Evolutionary conservation across 129 eudicot genomes (phyloP).

Genomic region (Artemisia tridentata): DNA sequence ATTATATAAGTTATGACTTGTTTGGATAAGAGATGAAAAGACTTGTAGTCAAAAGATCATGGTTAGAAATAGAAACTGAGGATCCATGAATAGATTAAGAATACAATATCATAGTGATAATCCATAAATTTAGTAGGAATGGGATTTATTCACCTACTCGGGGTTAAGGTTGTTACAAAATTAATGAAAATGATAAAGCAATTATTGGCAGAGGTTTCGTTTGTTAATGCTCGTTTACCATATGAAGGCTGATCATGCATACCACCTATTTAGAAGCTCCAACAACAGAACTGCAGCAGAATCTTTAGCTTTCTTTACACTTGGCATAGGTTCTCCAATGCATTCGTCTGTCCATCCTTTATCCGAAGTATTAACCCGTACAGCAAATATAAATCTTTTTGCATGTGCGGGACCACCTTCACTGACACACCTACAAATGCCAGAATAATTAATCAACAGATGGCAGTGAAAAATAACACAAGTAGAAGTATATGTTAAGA

Average conservation of each 20-base stretch:
- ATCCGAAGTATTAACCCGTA: conserved; percentile 84
- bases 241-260: conserved; percentile 27
- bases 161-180: too few relatives aligned
- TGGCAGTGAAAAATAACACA: not conserved
- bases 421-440: conserved; percentile 62
- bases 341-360: conserved; percentile 98
- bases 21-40: too few relatives aligned
- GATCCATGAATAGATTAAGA: too few relatives aligned
- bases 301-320: conserved; percentile 99
- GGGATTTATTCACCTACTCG: too few relatives aligned
- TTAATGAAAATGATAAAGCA: not conserved
- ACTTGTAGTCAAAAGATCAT: too few relatives aligned
- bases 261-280: conserved; percentile 83
- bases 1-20: too few relatives aligned
- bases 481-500: not conserved
- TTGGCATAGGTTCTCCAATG: conserved; percentile 96
- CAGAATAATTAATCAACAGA: not conserved
- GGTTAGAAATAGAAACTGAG: too few relatives aligned
- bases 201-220: not conserved
- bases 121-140: too few relatives aligned
- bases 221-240: not conserved
- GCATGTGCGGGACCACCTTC: conserved; percentile 99
- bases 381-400: conserved; percentile 79
- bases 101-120: too few relatives aligned
- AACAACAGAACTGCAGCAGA: conserved; percentile 95